Evolutionary conservation across 2,329 filamentous ascomycete species (phyloP).

Genomic region (Furcasterigmium sp.): DNA sequence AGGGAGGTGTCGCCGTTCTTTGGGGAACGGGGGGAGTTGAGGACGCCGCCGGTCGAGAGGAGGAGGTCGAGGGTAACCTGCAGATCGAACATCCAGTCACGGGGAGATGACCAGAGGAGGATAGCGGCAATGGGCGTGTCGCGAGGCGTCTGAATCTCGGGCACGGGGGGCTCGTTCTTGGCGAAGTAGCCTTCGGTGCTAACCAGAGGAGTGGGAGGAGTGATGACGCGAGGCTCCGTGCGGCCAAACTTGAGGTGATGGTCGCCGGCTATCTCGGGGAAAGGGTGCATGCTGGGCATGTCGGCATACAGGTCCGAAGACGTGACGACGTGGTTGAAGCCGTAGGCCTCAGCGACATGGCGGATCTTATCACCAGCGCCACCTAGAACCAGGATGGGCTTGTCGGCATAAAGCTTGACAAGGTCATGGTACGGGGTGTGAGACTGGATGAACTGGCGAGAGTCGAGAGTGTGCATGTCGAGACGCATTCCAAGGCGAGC

Average conservation of each 20-base stretch:
- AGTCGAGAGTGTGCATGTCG: slow-evolving; percentile 40
- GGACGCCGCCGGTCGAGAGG: slow-evolving; percentile 41
- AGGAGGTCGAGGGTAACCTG: slow-evolving; percentile 24
- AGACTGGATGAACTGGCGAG: slow-evolving; percentile 58
- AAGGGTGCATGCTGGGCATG: slow-evolving; percentile 20
- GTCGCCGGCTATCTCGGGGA: slow-evolving; percentile 26
- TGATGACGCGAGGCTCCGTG: background rate
- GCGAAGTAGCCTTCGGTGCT: background rate
- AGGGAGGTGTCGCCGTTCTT: slow-evolving; percentile 45
- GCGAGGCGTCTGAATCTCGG: slow-evolving; percentile 1
- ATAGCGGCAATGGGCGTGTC: slow-evolving; percentile 20
- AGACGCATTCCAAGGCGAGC: slow-evolving; percentile 50
- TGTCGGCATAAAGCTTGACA: slow-evolving; percentile 40
- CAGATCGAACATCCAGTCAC: slow-evolving; percentile 28
- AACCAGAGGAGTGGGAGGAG: slow-evolving; percentile 26
- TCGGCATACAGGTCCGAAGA: slow-evolving; percentile 24
- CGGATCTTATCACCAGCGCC: slow-evolving; percentile 32
- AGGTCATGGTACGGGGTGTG: slow-evolving; percentile 67
- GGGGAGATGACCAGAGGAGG: slow-evolving; percentile 25
- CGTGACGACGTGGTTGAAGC: slow-evolving; percentile 29
- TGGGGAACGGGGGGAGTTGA: slow-evolving; percentile 52
- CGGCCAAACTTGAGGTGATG: slow-evolving; percentile 15
- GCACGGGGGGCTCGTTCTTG: slow-evolving; percentile 16
- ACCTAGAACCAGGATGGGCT: slow-evolving; percentile 48
- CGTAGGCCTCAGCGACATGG: slow-evolving; percentile 21